A percentile compares a stretch with the other conserved stretches of the same genome.
phyloP scores from a whole-genome alignment of 78 protist species.

The Dictyostelium capitatum region DNA sequence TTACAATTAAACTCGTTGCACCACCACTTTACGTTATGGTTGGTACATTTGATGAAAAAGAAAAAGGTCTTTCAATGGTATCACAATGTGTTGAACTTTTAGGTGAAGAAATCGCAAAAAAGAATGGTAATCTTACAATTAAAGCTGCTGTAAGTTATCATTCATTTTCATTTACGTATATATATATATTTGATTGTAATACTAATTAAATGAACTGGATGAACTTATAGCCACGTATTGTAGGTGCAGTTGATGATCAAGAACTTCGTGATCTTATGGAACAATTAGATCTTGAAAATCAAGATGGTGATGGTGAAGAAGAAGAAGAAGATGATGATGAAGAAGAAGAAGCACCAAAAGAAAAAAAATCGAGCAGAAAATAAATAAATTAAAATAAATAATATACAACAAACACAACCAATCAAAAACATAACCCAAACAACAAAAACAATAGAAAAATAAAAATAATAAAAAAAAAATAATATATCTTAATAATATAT shows the following conservation, averaged over 20 bases:
- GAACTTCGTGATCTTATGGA: slow-evolving; percentile 73
- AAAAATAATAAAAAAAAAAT: background rate
- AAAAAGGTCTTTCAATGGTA: slow-evolving; percentile 88
- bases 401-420: background rate
- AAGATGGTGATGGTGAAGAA: slow-evolving; percentile 85
- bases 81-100: slow-evolving; percentile 83
- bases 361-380: slow-evolving; percentile 16
- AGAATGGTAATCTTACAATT: slow-evolving; percentile 71
- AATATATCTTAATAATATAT: too few species aligned
- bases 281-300: slow-evolving; percentile 70
- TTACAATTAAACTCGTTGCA: slow-evolving; percentile 90
- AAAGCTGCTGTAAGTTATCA: slow-evolving; percentile 68
- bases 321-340: slow-evolving; percentile 47
- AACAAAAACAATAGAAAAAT: background rate
- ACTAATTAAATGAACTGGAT: too few species aligned
- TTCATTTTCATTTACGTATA: too few species aligned
- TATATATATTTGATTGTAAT: background rate
- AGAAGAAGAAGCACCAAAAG: slow-evolving; percentile 34
- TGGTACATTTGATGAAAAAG: slow-evolving; percentile 90
- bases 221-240: slow-evolving; percentile 82
- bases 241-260: slow-evolving; percentile 83
- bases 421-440: too few species aligned
- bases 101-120: slow-evolving; percentile 45
- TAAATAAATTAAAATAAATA: background rate
- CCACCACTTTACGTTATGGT: slow-evolving; percentile 96